These are phyloP conservation scores for Camellia granthamiana DNA, from an alignment of 148 eudicot genomes.

Conservation along the genomic window DNA sequence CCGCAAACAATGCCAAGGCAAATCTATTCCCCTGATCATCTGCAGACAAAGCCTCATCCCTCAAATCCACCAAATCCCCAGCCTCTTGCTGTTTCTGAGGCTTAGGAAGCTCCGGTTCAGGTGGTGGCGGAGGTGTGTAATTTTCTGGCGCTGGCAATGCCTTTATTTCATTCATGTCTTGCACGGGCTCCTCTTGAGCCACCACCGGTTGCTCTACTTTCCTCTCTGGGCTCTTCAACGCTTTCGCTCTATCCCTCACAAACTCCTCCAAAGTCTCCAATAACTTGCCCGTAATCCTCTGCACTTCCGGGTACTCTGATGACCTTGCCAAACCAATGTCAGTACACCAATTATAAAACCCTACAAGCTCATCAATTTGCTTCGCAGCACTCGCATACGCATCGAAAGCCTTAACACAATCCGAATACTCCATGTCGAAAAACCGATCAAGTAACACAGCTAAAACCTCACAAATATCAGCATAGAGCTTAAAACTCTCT, in stretches of 20 bases:
- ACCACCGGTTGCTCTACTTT: constrained; percentile 49
- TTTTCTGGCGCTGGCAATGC: constrained; percentile 75
- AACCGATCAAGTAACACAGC: constrained; percentile 71
- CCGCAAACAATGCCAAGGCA: constrained; percentile 71
- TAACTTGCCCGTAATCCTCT: constrained; percentile 63
- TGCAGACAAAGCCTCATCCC: constrained; percentile 54
- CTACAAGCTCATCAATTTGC: constrained; percentile 79
- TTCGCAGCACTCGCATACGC: constrained; percentile 71
- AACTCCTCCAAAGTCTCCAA: constrained; percentile 81
- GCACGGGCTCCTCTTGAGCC: constrained; percentile 54
- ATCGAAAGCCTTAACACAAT: constrained; percentile 80
- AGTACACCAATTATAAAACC: constrained; percentile 77
- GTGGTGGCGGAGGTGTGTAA: constrained; percentile 42
- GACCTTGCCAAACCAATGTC: constrained; percentile 81
- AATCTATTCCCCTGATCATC: constrained; percentile 74
- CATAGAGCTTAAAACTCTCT: constrained; percentile 82
- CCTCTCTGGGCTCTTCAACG: constrained; percentile 67
- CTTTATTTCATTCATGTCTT: constrained; percentile 73
- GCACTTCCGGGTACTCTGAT: constrained; percentile 80
- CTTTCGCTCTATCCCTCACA: constrained; percentile 73
- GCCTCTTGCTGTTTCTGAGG: constrained; percentile 39
- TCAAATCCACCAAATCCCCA: constrained; percentile 59
- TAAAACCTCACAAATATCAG: constrained; percentile 75
- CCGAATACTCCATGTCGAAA: constrained; percentile 80
- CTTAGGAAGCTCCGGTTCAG: constrained; percentile 49